Base-by-base conservation (phyloP, 257 asterid genomes). In the Fraxinus cuspidata region DNA sequence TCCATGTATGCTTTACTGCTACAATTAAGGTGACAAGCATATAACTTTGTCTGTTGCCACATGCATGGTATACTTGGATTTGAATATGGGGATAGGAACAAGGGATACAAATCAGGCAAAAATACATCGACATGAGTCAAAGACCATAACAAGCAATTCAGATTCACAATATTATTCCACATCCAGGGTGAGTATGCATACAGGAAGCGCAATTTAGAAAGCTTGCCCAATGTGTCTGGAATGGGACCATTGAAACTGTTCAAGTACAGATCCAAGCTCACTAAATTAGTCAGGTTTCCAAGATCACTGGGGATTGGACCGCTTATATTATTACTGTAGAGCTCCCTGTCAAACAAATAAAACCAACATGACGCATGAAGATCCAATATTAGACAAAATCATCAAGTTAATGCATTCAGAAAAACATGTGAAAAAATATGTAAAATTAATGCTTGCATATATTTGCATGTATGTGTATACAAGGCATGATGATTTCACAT, bases 241-340 rank as follows among this genome's bases (percentile, higher is more conserved):
- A 95, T 93, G 49, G 96, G 96, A 72, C 99, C 99, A 2, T 49
- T 81, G 86, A 95, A 95, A 79, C 84, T 86, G 90, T 95, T 95
- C 90, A 93, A 79, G 91, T 95, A 95, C 84, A 95, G 92, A 89
- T 95, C 99, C 97, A 94, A 84, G 96, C 99, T 94, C 88, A 92
- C 98, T 91, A 94, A 88, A 85, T 92, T 94, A 67, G 99, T 95
- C 81, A 95, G 95, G 81, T 95, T 93, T 42, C 99, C 99, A 79
- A 95, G 94, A 81, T 91, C 97, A 72, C 83, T 84, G 6, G 99
- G 99, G 81, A 95, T 85, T 63, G 89, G 81, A 74, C 99, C 99
- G 60, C 86, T 93, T 69, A 95, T 95, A 85, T 91, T 95, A 81
- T 95, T 95, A 81, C 98, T 93, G 86, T 95, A 93, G 63, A 95